Percentiles rank a stretch among this genome's conserved stretches.
phyloP scores from a whole-genome alignment of 192 early-diverging fungal species.

The Coemansia aciculifera region DNA sequence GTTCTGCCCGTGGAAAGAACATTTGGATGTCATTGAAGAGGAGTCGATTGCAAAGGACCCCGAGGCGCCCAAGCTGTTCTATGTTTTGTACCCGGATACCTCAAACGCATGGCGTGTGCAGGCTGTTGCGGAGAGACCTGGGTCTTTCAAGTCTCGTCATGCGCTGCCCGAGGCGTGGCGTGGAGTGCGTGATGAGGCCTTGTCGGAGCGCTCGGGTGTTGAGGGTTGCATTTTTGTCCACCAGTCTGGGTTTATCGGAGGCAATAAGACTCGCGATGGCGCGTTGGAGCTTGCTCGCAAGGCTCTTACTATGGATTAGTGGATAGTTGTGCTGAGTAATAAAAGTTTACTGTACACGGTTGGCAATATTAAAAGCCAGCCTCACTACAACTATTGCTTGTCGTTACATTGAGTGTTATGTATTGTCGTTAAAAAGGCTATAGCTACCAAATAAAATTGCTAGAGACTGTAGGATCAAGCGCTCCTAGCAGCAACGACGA shows the following conservation, averaged over 20 bases:
- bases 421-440: neutral
- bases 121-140: conserved; percentile 60
- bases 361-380: too few species aligned
- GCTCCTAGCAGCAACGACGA: too few species aligned
- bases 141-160: conserved; percentile 72
- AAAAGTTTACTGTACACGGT: too few species aligned
- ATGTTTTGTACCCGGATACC: conserved; percentile 79
- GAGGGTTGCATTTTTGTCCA: conserved; percentile 88
- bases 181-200: conserved; percentile 79
- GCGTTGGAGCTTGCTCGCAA: conserved; percentile 61
- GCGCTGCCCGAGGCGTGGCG: conserved; percentile 76
- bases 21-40: conserved; percentile 71
- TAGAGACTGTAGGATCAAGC: too few species aligned
- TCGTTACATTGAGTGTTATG: neutral
- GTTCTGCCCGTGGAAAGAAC: conserved; percentile 94
- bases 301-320: conserved; percentile 46
- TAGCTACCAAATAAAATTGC: too few species aligned
- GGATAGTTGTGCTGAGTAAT: neutral
- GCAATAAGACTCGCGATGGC: conserved; percentile 76
- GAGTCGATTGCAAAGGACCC: conserved; percentile 56
- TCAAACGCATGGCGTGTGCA: conserved; percentile 75
- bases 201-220: conserved; percentile 74
- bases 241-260: conserved; percentile 83
- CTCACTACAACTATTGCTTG: neutral
- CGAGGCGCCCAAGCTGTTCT: conserved; percentile 59